Evolutionary conservation across 2,329 filamentous ascomycete species (phyloP).

Genomic region (Trichoderma polysporum): DNA sequence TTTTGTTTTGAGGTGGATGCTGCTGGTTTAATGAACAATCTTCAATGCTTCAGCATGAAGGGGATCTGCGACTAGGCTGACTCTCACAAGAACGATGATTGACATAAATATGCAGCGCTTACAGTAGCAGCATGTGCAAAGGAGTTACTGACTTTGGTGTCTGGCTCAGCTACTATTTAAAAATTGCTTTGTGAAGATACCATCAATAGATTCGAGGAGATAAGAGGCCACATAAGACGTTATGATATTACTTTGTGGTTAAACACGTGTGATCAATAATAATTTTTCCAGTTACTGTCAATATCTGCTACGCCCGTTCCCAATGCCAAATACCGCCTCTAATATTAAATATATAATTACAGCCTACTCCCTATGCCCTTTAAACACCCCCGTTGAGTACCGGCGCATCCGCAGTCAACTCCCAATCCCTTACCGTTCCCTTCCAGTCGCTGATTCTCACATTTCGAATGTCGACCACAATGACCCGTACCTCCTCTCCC

Average conservation of each 20-base stretch:
- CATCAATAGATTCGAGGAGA: too few relatives aligned
- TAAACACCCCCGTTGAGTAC: conserved; percentile 44
- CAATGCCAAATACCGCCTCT: background rate
- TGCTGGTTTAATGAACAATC: too few relatives aligned
- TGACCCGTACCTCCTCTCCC: conserved; percentile 80
- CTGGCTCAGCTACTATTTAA: too few relatives aligned
- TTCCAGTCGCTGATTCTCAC: conserved; percentile 94
- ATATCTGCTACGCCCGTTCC: background rate
- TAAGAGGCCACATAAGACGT: too few relatives aligned
- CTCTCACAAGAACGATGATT: too few relatives aligned
- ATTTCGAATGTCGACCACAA: conserved; percentile 79
- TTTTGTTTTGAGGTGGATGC: too few relatives aligned
- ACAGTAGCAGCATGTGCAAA: too few relatives aligned
- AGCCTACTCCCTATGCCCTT: background rate
- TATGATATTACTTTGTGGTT: background rate
- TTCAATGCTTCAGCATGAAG: too few relatives aligned
- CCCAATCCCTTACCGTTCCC: conserved; percentile 83
- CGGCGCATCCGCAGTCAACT: conserved; percentile 41
- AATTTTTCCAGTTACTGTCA: background rate
- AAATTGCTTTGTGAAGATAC: too few relatives aligned
- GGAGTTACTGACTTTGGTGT: too few relatives aligned
- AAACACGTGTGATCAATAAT: background rate
- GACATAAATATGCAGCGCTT: too few relatives aligned
- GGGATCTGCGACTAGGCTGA: too few relatives aligned
- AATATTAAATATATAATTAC: background rate